Base-by-base conservation (phyloP, 1,284 basidiomycete species). In the Cutaneotrichosporon mucoides region DNA sequence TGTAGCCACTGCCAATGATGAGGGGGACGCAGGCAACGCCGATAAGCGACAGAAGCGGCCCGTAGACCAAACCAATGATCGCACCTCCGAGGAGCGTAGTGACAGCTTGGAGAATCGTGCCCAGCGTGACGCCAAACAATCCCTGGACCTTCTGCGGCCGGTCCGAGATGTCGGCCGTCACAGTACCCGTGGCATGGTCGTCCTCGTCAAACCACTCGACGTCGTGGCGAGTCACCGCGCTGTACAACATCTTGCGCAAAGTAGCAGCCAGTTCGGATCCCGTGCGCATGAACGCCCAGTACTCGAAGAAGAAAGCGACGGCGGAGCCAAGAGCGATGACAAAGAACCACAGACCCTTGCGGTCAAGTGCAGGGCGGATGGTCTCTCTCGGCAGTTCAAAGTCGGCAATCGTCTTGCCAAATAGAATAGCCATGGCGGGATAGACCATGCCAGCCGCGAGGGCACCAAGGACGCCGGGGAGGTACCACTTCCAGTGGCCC, bases 91-190 rank as follows among this genome's bases (percentile, higher is more conserved):
- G 72, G 40, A 97, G 79, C 24, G 91, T 95, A 1, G 88, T 75
- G 10, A 84, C 68, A 57, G 84, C 84, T 79, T 96, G 92, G 6
- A 96, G 80, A 69, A 98, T 90, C n/a, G 86, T 79, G 42, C 89
- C 90, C 35, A 96, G 83, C 4, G 93, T 96, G 60, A 90, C 82
- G 60, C 94, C 94, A 53, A 90, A 91, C 44, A 97, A 81, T 64
- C 92, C 92, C 62, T 88, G 89, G 66, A 97, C 84, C 75, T 94
- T 96, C 71, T 95, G 90, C 34, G 95, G 89, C 70, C 91, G 89
- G 61, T 94, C 91, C 57, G 90, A 88, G 47, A 99, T 80, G 54
- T 82, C 83, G 2, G 88, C 84, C 4, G 91, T 94, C 53, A 98
- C 81, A 55, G 85, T 81, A 64, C 95, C 95, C 34, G 90, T 89